phyloP scores from a whole-genome alignment of 495 filamentous ascomycete species.

The Usnea hakonensis region DNA sequence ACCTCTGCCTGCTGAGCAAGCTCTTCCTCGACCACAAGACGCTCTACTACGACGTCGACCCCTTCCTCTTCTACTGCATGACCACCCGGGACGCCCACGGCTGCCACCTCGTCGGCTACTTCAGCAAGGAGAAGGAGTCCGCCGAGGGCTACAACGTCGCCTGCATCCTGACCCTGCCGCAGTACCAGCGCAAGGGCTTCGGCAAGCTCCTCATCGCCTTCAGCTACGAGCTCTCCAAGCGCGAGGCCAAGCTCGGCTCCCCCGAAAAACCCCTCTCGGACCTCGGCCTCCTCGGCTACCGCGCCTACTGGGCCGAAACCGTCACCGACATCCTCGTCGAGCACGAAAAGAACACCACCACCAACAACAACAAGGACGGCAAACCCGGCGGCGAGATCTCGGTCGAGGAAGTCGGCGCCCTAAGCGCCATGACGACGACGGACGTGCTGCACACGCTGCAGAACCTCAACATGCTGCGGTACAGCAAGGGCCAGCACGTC shows the following conservation, averaged over 20 bases:
- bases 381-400: slow-evolving; percentile 46
- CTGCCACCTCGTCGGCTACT: slow-evolving; percentile 91
- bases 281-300: slow-evolving; percentile 81
- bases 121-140: slow-evolving; percentile 96
- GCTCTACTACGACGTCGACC: slow-evolving; percentile 99
- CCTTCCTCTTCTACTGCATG: slow-evolving; percentile 99
- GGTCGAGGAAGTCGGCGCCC: slow-evolving; percentile 68
- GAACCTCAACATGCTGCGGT: slow-evolving; percentile 87
- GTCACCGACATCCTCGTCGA: slow-evolving; percentile 76
- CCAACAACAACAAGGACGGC: slow-evolving; percentile 21
- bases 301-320: slow-evolving; percentile 94
- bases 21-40: slow-evolving; percentile 98
- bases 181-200: slow-evolving; percentile 91
- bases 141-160: slow-evolving; percentile 96
- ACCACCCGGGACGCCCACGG: slow-evolving; percentile 75
- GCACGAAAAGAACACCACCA: slow-evolving; percentile 24
- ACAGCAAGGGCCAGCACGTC: slow-evolving; percentile 89
- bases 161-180: slow-evolving; percentile 92
- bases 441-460: slow-evolving; percentile 92
- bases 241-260: slow-evolving; percentile 87
- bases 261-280: slow-evolving; percentile 96
- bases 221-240: slow-evolving; percentile 93
- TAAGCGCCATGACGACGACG: slow-evolving; percentile 88
- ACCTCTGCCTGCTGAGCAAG: slow-evolving; percentile 87
- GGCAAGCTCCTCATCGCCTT: slow-evolving; percentile 92